Evolutionary conservation across 2,329 filamentous ascomycete genomes (phyloP).

Genomic region (Dactylellina leptospora): DNA sequence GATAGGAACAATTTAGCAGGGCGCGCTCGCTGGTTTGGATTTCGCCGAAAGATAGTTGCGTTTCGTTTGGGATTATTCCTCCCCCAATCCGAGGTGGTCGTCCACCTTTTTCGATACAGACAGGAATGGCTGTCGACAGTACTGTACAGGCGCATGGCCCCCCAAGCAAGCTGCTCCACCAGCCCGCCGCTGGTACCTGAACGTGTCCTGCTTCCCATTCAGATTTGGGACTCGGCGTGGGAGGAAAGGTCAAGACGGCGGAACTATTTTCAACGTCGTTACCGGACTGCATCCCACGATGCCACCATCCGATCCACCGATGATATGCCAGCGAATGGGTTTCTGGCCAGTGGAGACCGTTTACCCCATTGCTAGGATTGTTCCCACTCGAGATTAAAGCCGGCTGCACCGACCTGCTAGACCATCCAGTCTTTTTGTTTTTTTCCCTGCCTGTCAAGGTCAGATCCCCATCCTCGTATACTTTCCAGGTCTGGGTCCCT

Average conservation of each 20-base stretch:
- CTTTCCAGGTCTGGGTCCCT: slow-evolving; percentile 32
- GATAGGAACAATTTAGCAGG: slow-evolving; percentile 51
- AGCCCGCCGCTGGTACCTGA: slow-evolving; percentile 31
- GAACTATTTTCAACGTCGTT: slow-evolving; percentile 51
- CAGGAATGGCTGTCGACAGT: background rate
- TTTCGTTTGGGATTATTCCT: slow-evolving; percentile 33
- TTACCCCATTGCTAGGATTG: slow-evolving; percentile 52
- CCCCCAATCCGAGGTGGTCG: slow-evolving; percentile 52
- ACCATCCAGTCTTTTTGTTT: slow-evolving; percentile 39
- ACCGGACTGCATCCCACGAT: slow-evolving; percentile 47
- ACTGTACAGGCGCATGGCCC: background rate
- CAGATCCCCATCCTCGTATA: slow-evolving; percentile 52
- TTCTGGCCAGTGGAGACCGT: slow-evolving; percentile 50
- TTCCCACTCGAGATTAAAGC: slow-evolving; percentile 53
- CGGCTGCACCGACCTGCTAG: slow-evolving; percentile 50
- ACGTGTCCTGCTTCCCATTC: slow-evolving; percentile 7
- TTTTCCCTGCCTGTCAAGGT: slow-evolving; percentile 42
- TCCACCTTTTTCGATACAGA: slow-evolving; percentile 10
- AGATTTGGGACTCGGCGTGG: slow-evolving; percentile 6
- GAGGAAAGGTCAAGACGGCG: slow-evolving; percentile 41
- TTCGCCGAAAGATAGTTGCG: slow-evolving; percentile 42
- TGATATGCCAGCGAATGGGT: slow-evolving; percentile 46
- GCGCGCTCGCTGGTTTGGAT: slow-evolving; percentile 42
- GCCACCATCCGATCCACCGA: slow-evolving; percentile 53
- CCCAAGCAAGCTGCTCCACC: slow-evolving; percentile 24